Evolutionary conservation across 169 alveolate genomes (phyloP).

Genomic region (Cryptosporidium muris): DNA sequence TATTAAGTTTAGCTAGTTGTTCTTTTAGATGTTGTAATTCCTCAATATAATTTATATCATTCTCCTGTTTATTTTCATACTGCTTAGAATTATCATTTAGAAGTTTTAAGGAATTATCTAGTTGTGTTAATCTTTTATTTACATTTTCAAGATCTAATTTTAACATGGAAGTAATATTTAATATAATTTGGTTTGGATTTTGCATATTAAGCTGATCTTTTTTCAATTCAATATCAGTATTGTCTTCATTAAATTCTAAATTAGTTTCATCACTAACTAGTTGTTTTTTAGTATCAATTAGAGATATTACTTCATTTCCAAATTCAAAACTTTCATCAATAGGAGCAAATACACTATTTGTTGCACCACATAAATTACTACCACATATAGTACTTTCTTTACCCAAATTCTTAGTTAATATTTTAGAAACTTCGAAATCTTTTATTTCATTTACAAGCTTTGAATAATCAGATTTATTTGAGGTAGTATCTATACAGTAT

Average conservation of each 20-base stretch:
- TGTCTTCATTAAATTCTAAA: no score
- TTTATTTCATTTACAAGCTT: constrained; percentile 53
- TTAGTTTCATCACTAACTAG: not conserved
- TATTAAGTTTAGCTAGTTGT: constrained; percentile 14
- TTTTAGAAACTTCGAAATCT: not conserved
- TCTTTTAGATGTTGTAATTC: constrained; percentile 28
- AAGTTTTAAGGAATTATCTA: constrained; percentile 12
- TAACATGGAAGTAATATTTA: constrained; percentile 2
- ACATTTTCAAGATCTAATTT: constrained; percentile 49
- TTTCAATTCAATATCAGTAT: no score
- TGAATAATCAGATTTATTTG: not conserved
- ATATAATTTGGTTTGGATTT: not conserved
- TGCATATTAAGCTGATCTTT: no score
- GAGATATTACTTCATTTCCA: not conserved
- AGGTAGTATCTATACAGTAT: not conserved
- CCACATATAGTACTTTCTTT: not conserved
- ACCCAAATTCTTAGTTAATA: not conserved
- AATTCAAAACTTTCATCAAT: not conserved
- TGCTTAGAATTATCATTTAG: constrained; percentile 5
- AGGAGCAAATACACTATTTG: not conserved
- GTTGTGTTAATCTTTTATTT: constrained; percentile 48
- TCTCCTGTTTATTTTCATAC: not conserved
- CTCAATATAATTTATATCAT: not conserved
- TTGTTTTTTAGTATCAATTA: not conserved
- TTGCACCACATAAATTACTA: not conserved